phyloP scores from a whole-genome alignment of 495 filamentous ascomycete genomes.

The Poronia punctata region DNA sequence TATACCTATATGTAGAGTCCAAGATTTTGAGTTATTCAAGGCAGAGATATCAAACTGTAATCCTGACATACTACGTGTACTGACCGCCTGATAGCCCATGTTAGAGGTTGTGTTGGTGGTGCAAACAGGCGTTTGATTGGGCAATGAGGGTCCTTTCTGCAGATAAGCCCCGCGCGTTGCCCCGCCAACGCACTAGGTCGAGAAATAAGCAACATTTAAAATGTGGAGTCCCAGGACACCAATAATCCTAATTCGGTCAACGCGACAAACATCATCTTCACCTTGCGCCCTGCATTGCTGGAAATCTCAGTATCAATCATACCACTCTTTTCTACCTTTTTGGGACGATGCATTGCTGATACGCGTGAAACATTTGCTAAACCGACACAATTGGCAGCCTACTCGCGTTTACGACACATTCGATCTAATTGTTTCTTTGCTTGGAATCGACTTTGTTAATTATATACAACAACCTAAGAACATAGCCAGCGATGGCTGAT shows the following conservation, averaged over 20 bases:
- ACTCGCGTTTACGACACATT: slow-evolving; percentile 23
- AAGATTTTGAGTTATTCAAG: too few relatives aligned
- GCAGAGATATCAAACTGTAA: too few relatives aligned
- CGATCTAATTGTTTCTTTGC: slow-evolving; percentile 3
- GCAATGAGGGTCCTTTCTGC: too few relatives aligned
- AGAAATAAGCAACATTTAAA: too few relatives aligned
- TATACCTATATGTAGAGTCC: too few relatives aligned
- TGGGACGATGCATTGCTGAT: slow-evolving; percentile 20
- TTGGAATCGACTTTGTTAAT: slow-evolving; percentile 6
- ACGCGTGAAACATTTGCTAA: slow-evolving; percentile 29
- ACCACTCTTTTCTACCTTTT: slow-evolving; percentile 11
- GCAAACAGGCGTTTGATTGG: too few relatives aligned
- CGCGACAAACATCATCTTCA: slow-evolving; percentile 15
- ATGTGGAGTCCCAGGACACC: too few relatives aligned
- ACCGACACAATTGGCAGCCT: slow-evolving; percentile 12
- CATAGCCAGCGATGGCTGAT: slow-evolving; percentile 22
- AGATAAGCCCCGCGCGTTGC: too few relatives aligned
- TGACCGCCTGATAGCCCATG: too few relatives aligned
- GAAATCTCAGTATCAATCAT: neutral
- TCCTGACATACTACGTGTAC: too few relatives aligned
- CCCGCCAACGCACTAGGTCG: too few relatives aligned
- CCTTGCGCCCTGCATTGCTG: slow-evolving; percentile 21
- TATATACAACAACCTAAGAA: slow-evolving; percentile 12
- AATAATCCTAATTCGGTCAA: neutral
- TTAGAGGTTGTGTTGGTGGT: too few relatives aligned